These are phyloP conservation scores for Acorus gramineus DNA, from an alignment of 106 monocot genomes.

Conservation along the genomic window DNA sequence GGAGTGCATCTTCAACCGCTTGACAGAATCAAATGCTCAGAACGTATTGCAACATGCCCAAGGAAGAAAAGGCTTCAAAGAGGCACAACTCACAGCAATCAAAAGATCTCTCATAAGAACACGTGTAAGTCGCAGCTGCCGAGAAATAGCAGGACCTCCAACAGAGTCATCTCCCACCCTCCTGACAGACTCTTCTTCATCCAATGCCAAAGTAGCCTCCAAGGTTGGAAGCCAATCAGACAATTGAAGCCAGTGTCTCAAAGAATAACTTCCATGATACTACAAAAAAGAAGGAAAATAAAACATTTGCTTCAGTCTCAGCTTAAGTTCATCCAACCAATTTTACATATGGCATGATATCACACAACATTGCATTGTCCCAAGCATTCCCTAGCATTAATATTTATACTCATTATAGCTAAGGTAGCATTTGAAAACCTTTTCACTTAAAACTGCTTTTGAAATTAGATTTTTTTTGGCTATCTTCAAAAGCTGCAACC, in stretches of 20 bases:
- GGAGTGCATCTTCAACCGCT: neutral
- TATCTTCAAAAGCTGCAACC: too few relatives aligned
- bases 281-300: constrained; percentile 16
- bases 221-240: constrained; percentile 96
- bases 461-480: too few relatives aligned
- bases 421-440: too few relatives aligned
- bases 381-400: too few relatives aligned
- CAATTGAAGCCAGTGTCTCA: constrained; percentile 85
- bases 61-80: too few relatives aligned
- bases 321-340: neutral
- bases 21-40: neutral
- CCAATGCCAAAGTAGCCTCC: constrained; percentile 79
- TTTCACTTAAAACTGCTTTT: too few relatives aligned
- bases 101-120: constrained; percentile 97
- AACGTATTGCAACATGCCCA: neutral
- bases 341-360: neutral
- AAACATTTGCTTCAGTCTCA: neutral
- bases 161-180: constrained; percentile 78
- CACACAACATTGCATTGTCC: too few relatives aligned
- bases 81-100: constrained; percentile 64
- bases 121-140: constrained; percentile 73
- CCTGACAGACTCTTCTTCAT: constrained; percentile 88
- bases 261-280: constrained; percentile 98
- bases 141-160: constrained; percentile 89
- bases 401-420: too few relatives aligned